Base-by-base conservation (phyloP, 2,329 filamentous ascomycete genomes). In the Trichoderma semiorbis region DNA sequence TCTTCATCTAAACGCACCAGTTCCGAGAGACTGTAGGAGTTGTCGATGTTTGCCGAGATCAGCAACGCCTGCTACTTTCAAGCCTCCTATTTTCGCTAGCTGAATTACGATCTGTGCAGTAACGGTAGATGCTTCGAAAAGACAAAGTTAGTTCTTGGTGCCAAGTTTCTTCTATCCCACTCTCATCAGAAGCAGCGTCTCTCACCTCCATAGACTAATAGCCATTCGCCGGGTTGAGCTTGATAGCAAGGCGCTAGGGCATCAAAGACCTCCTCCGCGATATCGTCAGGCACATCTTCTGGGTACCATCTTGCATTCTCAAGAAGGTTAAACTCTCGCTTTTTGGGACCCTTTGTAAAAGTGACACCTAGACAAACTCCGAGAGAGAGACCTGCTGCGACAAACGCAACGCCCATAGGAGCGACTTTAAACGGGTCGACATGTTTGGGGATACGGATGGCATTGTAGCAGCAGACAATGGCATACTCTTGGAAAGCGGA, bases 221-320 rank as follows among this genome's bases (percentile, higher is more conserved):
- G 67, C 70, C 70, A 72, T 24, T 72, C 70, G 7, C 70, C 70
- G 7, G 70, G 70, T 24, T 72, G 70, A 14, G 70, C 70, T 39
- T 65, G 65, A 16, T 57, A 72, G 16, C 64, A 65, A 60, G 65
- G 70, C 3, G 70, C 67, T 3, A 72, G 4, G n/a, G 60, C 65
- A n/a, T 69, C 43, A n/a, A 72, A 72, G 10, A 72, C 65, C 21
- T 72, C 70, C 5, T 39, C 36, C 0, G 34, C n/a, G 16, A 72
- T 36, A 72, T 72, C 70, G 5, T 72, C 70, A n/a, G 70, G 64
- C 11, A 72, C 47, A n/a, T 69, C 55, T 32, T 72, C 70, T 7
- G 70, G 70, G 30, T 21, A 26, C 24, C 26, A 32, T 28, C 55
- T 69, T 1, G 70, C 70, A 55, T 58, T 69, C 24, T 72, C 65